Percentiles rank a stretch among this genome's conserved stretches.
These are phyloP conservation scores for Pholiota microspora DNA, from an alignment of 768 basidiomycete species.

Conservation along the genomic window DNA sequence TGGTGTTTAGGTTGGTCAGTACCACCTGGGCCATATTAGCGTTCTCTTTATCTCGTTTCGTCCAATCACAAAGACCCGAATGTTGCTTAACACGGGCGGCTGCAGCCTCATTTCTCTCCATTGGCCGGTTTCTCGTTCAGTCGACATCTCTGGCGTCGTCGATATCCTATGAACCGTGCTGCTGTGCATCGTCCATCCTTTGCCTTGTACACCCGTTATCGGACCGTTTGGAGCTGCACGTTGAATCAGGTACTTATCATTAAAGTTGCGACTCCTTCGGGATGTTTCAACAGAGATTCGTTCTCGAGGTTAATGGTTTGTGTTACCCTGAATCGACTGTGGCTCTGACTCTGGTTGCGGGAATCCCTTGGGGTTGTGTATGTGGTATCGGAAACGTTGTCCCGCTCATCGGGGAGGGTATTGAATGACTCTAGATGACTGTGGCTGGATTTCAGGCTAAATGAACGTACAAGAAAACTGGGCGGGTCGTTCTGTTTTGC, in stretches of 20 bases:
- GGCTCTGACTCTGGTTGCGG: not conserved
- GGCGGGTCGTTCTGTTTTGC: slow-evolving; percentile 14
- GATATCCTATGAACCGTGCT: slow-evolving; percentile 14
- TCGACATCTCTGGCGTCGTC: not conserved
- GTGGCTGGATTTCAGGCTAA: slow-evolving; percentile 23
- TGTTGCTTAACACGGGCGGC: not conserved
- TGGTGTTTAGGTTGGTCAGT: slow-evolving; percentile 18
- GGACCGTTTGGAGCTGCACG: slow-evolving; percentile 15
- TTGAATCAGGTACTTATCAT: slow-evolving; percentile 20
- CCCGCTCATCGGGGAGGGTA: slow-evolving; percentile 21
- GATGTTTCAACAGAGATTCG: slow-evolving; percentile 54
- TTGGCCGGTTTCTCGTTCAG: slow-evolving; percentile 11
- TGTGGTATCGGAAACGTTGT: slow-evolving; percentile 4
- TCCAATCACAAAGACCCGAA: slow-evolving; percentile 18
- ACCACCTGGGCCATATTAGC: slow-evolving; percentile 21
- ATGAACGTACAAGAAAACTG: slow-evolving; percentile 33
- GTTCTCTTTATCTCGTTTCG: slow-evolving; percentile 19
- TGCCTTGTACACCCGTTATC: not conserved
- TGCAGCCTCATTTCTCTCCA: slow-evolving; percentile 4
- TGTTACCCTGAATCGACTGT: slow-evolving; percentile 15
- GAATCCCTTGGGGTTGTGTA: not conserved
- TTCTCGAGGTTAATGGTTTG: slow-evolving; percentile 43
- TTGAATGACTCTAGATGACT: slow-evolving; percentile 16
- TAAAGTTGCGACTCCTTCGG: slow-evolving; percentile 43
- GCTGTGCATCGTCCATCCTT: not conserved